A percentile compares a stretch with the other conserved stretches of the same genome.
Conservation (phyloP, 495 filamentous ascomycete species). For the Jackrogersella minutella region DNA sequence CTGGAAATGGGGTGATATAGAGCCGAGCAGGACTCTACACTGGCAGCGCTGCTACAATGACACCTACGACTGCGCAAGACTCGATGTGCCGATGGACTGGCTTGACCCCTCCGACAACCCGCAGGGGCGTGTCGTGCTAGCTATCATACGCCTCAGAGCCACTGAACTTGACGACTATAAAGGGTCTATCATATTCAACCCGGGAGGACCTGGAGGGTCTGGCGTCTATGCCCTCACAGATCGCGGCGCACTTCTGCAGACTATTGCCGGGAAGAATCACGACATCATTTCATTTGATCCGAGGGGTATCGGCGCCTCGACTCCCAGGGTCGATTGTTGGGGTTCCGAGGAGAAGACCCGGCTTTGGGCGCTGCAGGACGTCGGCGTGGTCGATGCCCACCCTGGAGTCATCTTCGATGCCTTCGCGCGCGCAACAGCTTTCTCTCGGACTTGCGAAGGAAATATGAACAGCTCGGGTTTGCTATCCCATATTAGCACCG, state of each 20-base stretch:
- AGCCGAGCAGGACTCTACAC: slow-evolving; percentile 42
- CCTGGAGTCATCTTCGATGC: slow-evolving; percentile 51
- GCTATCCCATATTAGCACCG: slow-evolving; percentile 49
- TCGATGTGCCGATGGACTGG: slow-evolving; percentile 61
- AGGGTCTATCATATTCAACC: slow-evolving; percentile 63
- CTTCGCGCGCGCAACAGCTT: slow-evolving; percentile 49
- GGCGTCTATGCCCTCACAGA: slow-evolving; percentile 52
- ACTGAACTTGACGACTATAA: slow-evolving; percentile 46
- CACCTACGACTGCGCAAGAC: slow-evolving; percentile 51
- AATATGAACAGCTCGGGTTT: slow-evolving; percentile 42
- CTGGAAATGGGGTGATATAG: slow-evolving; percentile 46
- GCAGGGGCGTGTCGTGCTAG: slow-evolving; percentile 48
- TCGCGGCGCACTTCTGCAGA: slow-evolving; percentile 52
- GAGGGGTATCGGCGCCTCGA: slow-evolving; percentile 54
- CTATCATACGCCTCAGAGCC: slow-evolving; percentile 57
- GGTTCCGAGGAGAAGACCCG: slow-evolving; percentile 42
- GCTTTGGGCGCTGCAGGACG: slow-evolving; percentile 50
- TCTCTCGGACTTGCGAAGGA: slow-evolving; percentile 48
- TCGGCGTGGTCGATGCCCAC: slow-evolving; percentile 51
- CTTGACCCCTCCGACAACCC: slow-evolving; percentile 46
- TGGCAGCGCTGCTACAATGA: slow-evolving; percentile 50
- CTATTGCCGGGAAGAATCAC: slow-evolving; percentile 56
- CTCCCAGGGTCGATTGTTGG: slow-evolving; percentile 57
- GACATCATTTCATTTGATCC: slow-evolving; percentile 63
- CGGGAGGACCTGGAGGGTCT: slow-evolving; percentile 61